Percentiles rank a stretch among this genome's conserved stretches.
These are phyloP conservation scores for Grifola frondosa DNA, from an alignment of 1,284 basidiomycete species.

Conservation along the genomic window DNA sequence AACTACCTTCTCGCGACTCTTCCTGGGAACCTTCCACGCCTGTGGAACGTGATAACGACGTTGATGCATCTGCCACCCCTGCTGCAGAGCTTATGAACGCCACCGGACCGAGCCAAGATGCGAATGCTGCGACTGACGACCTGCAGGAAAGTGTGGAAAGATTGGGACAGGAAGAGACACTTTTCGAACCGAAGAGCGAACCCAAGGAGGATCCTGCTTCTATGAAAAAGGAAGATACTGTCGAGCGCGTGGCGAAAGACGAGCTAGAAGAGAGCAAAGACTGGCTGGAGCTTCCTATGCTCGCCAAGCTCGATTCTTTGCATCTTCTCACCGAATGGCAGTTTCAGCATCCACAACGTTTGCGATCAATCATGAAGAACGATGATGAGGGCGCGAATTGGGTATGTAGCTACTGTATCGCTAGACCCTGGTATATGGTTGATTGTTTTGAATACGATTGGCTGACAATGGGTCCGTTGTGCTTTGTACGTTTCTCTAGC, in stretches of 20 bases:
- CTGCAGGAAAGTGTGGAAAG: too few relatives aligned
- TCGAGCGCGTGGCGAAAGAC: slow-evolving; percentile 3
- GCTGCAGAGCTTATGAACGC: neutral
- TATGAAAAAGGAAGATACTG: slow-evolving; percentile 12
- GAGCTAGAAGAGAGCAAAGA: slow-evolving; percentile 43
- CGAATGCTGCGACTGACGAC: too few relatives aligned
- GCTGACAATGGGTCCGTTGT: slow-evolving; percentile 8
- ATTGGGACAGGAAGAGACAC: too few relatives aligned
- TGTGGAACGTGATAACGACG: neutral
- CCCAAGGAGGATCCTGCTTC: slow-evolving; percentile 14
- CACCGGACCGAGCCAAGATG: neutral
- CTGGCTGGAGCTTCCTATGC: slow-evolving; percentile 70
- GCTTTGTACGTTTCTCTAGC: slow-evolving; percentile 40
- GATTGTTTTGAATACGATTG: too few relatives aligned
- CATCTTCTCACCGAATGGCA: slow-evolving; percentile 77
- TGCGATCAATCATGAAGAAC: slow-evolving; percentile 70
- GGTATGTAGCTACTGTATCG: slow-evolving; percentile 46
- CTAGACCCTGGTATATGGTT: too few relatives aligned
- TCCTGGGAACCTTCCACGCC: slow-evolving; percentile 21
- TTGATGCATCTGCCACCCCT: neutral
- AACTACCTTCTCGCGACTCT: slow-evolving; percentile 22
- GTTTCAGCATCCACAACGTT: slow-evolving; percentile 68
- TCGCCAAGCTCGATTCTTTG: slow-evolving; percentile 76
- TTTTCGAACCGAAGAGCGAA: slow-evolving; percentile 12
- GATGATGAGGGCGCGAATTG: slow-evolving; percentile 75